Conservation (phyloP, 352 stramenopile species). For the Pythium sukuiense region DNA sequence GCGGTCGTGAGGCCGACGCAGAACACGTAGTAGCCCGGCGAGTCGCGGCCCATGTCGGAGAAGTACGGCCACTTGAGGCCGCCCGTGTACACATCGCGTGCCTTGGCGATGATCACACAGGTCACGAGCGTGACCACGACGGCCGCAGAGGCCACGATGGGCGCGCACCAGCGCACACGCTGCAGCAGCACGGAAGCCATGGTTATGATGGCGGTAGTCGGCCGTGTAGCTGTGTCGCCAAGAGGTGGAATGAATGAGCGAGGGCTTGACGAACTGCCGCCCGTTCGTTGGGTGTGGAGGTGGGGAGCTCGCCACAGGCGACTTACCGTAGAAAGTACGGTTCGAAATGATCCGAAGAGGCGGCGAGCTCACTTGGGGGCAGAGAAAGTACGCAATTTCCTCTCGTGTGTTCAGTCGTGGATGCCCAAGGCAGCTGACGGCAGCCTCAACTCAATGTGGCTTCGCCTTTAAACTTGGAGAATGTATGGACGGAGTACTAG, state of each 20-base stretch:
- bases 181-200: conserved; percentile 16
- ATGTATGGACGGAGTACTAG: too few relatives aligned
- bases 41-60: conserved; percentile 64
- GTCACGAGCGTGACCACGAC: conserved; percentile 53
- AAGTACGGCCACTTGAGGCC: conserved; percentile 67
- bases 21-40: conserved; percentile 57
- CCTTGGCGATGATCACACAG: conserved; percentile 53
- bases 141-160: conserved; percentile 36
- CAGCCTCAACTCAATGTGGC: too few relatives aligned
- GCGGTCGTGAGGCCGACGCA: conserved; percentile 41
- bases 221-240: neutral
- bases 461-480: neutral
- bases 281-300: neutral
- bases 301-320: too few relatives aligned
- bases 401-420: neutral
- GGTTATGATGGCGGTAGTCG: neutral
- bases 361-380: neutral
- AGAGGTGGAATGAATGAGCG: neutral
- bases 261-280: neutral
- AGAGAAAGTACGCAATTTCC: neutral
- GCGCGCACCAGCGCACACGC: conserved; percentile 26
- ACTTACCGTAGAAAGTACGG: neutral
- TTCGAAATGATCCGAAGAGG: neutral
- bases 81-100: conserved; percentile 48
- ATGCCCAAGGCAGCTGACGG: neutral